Evolutionary conservation across 495 filamentous ascomycete genomes (phyloP), one percentile per base, ranked within the genome.

Genomic region (Apiosordaria backusii): DNA sequence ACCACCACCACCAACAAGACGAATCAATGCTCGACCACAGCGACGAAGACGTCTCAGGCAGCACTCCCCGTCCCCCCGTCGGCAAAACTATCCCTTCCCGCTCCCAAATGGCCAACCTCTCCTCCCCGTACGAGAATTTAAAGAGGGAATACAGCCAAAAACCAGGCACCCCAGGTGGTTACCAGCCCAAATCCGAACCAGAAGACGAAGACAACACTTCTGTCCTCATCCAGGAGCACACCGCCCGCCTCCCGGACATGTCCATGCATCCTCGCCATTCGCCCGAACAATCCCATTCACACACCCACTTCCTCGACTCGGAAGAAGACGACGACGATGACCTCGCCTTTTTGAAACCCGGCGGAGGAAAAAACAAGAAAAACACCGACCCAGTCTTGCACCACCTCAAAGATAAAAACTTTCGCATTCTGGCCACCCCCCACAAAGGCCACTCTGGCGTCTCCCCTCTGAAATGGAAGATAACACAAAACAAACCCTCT

Each of bases 351-450:
- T 23, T 55, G 4, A 55, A 55, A 13, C 35, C 35, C 0, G 13
- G 35, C 13, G 21, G 81, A 57, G 9, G 19, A 78, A 72, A 55
- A 6, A 19, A 16, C 19, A 79, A 78, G 68, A 71, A 80, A 66
- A 81, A 80, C 23, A 25, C 21, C 21, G 92, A 97, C 74, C 86
- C 88, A 1, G 83, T 99, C 6, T 81, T 99, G 13, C 95, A 99
- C 74, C 89, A 89, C 65, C 82, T 98, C 45, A 86, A 92, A 7
- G 92, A 97, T 79, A 97, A 95, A 74, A 97, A 90, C 54, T 99
- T 96, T 77, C 90, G 96, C 27, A 79, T 99, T 1, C 90, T 92
- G 79, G 93, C 95, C 15, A 99, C 95, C 9, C 96, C 95, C 0
- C 87, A 91, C 60, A 90, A 81, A 63, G 67, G 66, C 21, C 59